phyloP scores from a whole-genome alignment of 2,329 filamentous ascomycete species.

The Sporothrix phasma region DNA sequence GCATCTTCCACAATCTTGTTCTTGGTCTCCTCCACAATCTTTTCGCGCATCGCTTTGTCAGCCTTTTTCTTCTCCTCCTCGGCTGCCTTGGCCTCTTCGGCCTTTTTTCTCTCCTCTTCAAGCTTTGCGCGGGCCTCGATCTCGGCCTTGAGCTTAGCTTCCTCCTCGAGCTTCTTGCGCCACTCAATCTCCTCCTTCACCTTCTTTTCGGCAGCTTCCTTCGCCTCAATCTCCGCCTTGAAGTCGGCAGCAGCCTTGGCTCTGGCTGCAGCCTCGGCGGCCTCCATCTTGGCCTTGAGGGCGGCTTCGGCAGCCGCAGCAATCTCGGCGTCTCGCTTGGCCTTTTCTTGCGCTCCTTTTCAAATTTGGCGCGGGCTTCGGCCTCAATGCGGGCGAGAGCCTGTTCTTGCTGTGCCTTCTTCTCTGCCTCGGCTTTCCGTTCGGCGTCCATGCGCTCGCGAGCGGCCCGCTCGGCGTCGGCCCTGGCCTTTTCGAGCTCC shows the following conservation, averaged over 20 bases:
- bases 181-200: conserved; percentile 30
- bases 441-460: conserved; percentile 32
- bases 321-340: conserved; percentile 38
- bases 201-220: conserved; percentile 22
- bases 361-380: conserved; percentile 29
- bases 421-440: conserved; percentile 30
- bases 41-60: conserved; percentile 45
- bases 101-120: conserved; percentile 38
- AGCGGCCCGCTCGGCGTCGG: conserved; percentile 37
- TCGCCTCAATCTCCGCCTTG: conserved; percentile 29
- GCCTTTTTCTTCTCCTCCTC: conserved; percentile 44
- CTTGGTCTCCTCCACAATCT: conserved; percentile 38
- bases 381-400: conserved; percentile 27
- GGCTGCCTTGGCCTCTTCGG: conserved; percentile 34
- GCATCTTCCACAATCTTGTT: conserved; percentile 34
- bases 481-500: conserved; percentile 38
- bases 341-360: conserved; percentile 32
- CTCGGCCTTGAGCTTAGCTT: conserved; percentile 32
- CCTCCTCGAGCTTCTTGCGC: conserved; percentile 39
- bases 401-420: conserved; percentile 26
- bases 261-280: conserved; percentile 36
- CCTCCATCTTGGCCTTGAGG: conserved; percentile 31
- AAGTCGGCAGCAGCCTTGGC: conserved; percentile 31
- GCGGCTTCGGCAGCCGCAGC: conserved; percentile 29
- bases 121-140: conserved; percentile 35